These are phyloP conservation scores for Eucalyptus pumila DNA, from an alignment of 345 rosid genomes.

Conservation along the genomic window DNA sequence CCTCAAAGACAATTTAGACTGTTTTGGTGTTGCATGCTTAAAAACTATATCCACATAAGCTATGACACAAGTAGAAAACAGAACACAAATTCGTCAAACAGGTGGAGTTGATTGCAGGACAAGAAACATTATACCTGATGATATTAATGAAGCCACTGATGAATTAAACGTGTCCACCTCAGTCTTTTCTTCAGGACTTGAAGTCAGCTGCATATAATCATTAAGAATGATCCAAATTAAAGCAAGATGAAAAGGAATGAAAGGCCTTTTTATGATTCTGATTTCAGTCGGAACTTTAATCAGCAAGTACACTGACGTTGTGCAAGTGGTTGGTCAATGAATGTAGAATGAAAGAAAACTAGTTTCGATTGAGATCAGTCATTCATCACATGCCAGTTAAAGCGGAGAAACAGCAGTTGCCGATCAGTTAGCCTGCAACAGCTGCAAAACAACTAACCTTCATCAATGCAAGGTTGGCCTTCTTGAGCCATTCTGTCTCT, in stretches of 20 bases:
- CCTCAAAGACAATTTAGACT: background rate
- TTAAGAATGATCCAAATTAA: background rate
- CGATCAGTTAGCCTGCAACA: background rate
- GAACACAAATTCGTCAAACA: background rate
- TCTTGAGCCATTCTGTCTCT: conserved; percentile 65
- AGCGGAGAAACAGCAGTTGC: background rate
- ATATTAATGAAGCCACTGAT: conserved; percentile 60
- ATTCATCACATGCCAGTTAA: background rate
- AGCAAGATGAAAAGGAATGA: background rate
- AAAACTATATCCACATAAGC: background rate
- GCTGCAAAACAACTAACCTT: conserved; percentile 32
- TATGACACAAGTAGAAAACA: background rate
- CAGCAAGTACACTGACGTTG: background rate
- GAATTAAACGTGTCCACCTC: conserved; percentile 70
- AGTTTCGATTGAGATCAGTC: background rate
- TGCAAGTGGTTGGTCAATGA: background rate
- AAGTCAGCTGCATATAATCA: conserved; percentile 44
- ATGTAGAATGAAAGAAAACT: background rate
- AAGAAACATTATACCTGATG: conserved; percentile 43
- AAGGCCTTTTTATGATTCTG: background rate
- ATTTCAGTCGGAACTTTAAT: background rate
- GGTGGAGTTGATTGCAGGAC: background rate
- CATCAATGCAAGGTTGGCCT: conserved; percentile 52
- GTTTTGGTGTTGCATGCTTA: background rate
- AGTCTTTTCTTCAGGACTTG: conserved; percentile 51